Evolutionary conservation across 345 rosid species (phyloP), one percentile per base, ranked within the genome.

Genomic region (Luvunga scandens): DNA sequence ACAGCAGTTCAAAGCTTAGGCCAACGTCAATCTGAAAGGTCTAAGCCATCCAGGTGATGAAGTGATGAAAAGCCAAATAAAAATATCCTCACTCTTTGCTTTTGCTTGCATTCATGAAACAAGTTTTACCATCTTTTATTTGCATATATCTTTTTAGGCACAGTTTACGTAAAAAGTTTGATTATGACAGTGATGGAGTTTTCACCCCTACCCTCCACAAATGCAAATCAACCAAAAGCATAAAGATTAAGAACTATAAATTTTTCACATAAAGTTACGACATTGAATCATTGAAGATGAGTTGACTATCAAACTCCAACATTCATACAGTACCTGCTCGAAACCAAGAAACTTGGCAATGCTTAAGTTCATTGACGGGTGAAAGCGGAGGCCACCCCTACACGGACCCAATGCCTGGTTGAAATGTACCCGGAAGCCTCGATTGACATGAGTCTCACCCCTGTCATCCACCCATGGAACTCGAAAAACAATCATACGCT

Each of bases 381-480:
- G 98, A 84, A 96, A 92, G 38, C 98, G 98, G 77, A 96, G 86
- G 76, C 99, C 98, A 66, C 99, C 98, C 80, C 99, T 91, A 80
- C 95, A 96, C 25, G 99, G 99, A 75, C 99, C 99, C 71, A 96
- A 66, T 33, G 98, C 94, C 88, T 91, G 98, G 81, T 88, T 96
- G 85, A 96, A 96, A 72, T 96, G 99, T 67, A 96, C 97, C 80
- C 99, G 84, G 80, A 92, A 94, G 34, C 99, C 99, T 48, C 99
- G 91, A 84, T 93, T 94, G 64, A 94, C 97, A 87, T 94, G 98
- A 72, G 93, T 91, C 88, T 94, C 99, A 66, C 99, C 99, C 72
- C 94, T 92, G 78, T 96, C 99, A 92, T 96, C 99, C 76, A 89
- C 85, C 99, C 99, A 96, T 21, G 99, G 97, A 79, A 94, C 98